Conservation (phyloP, 2,329 filamentous ascomycete genomes). For the Diaporthe longicolla region DNA sequence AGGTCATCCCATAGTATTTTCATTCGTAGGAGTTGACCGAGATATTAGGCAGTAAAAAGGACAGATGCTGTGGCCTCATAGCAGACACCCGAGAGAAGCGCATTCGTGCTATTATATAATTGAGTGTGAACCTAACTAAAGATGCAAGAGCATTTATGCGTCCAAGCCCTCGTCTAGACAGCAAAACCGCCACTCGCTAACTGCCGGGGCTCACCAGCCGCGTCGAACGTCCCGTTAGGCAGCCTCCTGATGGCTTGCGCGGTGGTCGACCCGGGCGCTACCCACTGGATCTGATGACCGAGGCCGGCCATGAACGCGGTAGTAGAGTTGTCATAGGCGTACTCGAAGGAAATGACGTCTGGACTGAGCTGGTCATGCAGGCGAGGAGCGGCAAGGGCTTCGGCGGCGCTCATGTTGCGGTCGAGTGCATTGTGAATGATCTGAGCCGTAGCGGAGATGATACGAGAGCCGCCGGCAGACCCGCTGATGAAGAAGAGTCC, state of each 20-base stretch:
- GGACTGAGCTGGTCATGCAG: conserved; percentile 89
- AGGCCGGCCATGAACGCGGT: conserved; percentile 72
- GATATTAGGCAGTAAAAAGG: no score
- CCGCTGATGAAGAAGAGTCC: conserved; percentile 79
- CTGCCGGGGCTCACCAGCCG: conserved; percentile 42
- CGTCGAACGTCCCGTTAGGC: conserved; percentile 55
- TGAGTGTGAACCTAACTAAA: neutral
- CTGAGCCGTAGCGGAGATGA: conserved; percentile 85
- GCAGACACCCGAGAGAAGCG: no score
- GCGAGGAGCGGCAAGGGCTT: conserved; percentile 76
- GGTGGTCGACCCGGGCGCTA: conserved; percentile 73
- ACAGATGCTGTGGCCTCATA: no score
- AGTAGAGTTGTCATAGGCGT: conserved; percentile 74
- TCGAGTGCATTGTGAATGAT: conserved; percentile 82
- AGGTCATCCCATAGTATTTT: no score
- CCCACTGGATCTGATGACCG: conserved; percentile 81
- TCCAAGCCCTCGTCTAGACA: conserved; percentile 11
- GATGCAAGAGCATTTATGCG: neutral
- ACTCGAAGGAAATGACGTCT: conserved; percentile 77
- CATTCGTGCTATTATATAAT: no score
- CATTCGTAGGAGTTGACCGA: no score
- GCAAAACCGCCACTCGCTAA: conserved; percentile 39
- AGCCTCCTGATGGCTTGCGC: conserved; percentile 78
- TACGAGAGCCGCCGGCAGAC: conserved; percentile 84
- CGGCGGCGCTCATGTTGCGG: conserved; percentile 67